These are phyloP conservation scores for Saccharomycopsis sp. DNA, from an alignment of 805 yeast genomes.

Conservation along the genomic window DNA sequence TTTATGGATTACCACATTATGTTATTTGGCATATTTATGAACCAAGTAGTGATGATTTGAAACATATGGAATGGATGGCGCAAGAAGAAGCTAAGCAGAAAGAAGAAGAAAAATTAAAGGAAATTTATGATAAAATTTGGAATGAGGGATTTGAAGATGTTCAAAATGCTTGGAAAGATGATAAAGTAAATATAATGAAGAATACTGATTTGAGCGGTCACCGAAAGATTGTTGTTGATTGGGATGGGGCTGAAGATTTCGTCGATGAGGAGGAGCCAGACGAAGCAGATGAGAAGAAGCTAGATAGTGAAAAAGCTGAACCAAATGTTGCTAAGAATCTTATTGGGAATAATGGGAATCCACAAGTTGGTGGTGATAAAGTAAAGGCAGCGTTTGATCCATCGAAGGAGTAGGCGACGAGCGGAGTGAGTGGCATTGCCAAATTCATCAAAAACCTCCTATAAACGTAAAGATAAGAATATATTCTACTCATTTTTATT, in stretches of 20 bases:
- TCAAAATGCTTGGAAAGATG: constrained; percentile 63
- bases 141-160: constrained; percentile 73
- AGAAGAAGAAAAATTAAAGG: constrained; percentile 56
- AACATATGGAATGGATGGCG: constrained; percentile 86
- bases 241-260: constrained; percentile 35
- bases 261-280: not conserved
- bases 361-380: too few relatives aligned
- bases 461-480: too few relatives aligned
- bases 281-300: not conserved
- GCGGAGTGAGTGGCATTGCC: too few relatives aligned
- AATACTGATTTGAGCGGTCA: constrained; percentile 59
- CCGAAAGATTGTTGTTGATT: constrained; percentile 51
- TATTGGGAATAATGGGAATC: not conserved
- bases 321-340: not conserved
- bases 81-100: constrained; percentile 62
- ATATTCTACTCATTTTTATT: too few relatives aligned
- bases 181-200: constrained; percentile 62
- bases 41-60: constrained; percentile 87
- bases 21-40: constrained; percentile 96
- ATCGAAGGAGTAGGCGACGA: too few relatives aligned
- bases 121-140: constrained; percentile 67
- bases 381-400: too few relatives aligned
- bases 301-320: not conserved
- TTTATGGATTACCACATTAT: constrained; percentile 88
- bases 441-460: too few relatives aligned